Evolutionary conservation across 2,329 filamentous ascomycete genomes (phyloP), one percentile per base, ranked within the genome.

Genomic region (Leptoxyphium fumago): DNA sequence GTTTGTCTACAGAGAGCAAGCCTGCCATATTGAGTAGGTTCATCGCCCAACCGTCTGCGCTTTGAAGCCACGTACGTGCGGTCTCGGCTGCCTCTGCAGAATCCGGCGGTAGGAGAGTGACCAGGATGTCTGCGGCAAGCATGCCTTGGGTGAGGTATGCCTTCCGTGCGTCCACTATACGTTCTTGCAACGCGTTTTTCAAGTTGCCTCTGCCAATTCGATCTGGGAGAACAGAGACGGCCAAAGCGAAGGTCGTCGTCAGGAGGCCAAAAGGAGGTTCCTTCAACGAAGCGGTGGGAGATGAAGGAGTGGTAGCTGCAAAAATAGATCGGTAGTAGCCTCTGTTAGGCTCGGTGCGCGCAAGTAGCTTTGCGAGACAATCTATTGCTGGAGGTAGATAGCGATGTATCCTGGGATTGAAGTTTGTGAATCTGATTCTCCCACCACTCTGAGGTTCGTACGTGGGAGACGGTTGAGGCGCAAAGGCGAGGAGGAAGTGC

Each of bases 331-430:
- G 84, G 68, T 88, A 96, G 54, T 84, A 80, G 2, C 78, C 79
- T 48, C 91, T 73, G 55, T 98, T 98, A 0, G 91, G 89, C 53
- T 96, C 89, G 59, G 96, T 91, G 42, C 88, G 76, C 3, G 91
- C 89, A 21, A 98, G 71, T 2, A 98, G 70, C 62, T 96, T 96
- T 2, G 91, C 89, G 21, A 96, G 68, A 40, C 83, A 82, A 60
- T 98, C 91, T 14, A 96, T 77, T 1, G 91, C 91, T 32, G 85
- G 78, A 2, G 89, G 88, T 1, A 94, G 76, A 60, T 96, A 96
- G 38, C 82, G 80, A 60, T 98, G 89, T 28, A 87, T 66, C 9
- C 74, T 69, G 0, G 91, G 85, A 44, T 88, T 82, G 60, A 89
- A 96, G 2, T 78, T 67, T 0, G 85, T 72, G 61, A 96, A 95